Base-by-base conservation (phyloP, 176 grass and related monocot genomes). In the Dactylis glomerata region DNA sequence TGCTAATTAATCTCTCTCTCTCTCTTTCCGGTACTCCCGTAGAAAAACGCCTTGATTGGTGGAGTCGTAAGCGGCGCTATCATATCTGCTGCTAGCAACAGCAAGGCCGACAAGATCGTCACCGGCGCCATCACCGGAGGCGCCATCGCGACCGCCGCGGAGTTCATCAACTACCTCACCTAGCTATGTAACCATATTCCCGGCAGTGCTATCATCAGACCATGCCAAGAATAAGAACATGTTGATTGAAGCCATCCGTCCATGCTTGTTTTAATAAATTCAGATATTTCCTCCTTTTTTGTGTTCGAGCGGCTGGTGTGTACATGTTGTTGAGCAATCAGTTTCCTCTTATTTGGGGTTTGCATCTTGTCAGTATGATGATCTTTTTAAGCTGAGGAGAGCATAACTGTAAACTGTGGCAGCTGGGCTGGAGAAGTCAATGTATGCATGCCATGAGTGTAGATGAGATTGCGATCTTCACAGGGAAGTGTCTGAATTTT, bases 11-110 rank as follows among this genome's bases (percentile, higher is more conserved):
- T 6, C 15, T 37, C 45, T 54, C 14, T 13, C 4, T 8, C 9
- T 5, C 40, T 41, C 7, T 41, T 75, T 88, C 9, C 2, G 36
- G 3, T 33, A 13, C 30, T 5, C 19, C 10, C 28, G 46, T 47
- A 97, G 92, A 97, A 97, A 84, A 95, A 95, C 42, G 87, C 87
- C 1, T 82, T 95, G 92, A 82, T 97, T 17, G 92, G 95, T 16
- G 95, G 90, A 5, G 87, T 85, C 0, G 15, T 94, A 24, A 90
- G 88, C 2, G 95, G 95, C 32, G 89, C 91, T 20, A 27, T 97
- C 17, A 81, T 97, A 54, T 97, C 94, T 19, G 90, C 83, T 38
- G 81, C 63, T 0, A 87, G 42, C 86, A 92, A 91, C 77, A 74
- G 87, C 52, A n/a, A 75, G 22, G 92, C 13, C 58, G 82, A 93